Evolutionary conservation across 177 flowering plant genomes (phyloP).

Genomic region (Tripterygium wilfordii): DNA sequence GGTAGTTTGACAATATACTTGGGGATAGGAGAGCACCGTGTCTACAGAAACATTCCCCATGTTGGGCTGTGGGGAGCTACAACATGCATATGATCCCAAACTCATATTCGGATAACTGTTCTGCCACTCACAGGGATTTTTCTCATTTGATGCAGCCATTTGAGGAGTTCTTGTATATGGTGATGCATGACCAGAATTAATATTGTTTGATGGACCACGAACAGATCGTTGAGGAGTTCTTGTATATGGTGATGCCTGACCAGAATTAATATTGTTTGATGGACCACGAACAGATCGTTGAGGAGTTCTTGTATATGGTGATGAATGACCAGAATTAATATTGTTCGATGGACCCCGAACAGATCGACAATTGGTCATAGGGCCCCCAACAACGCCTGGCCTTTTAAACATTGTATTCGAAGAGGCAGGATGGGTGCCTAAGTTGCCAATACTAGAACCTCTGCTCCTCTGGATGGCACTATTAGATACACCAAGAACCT

Average conservation of each 20-base stretch:
- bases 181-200: constrained; percentile 6
- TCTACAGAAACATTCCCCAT: constrained; percentile 5
- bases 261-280: constrained; percentile 9
- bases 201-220: constrained; percentile 13
- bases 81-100: constrained; percentile 9
- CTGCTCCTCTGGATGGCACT: constrained; percentile 14
- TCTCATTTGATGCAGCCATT: constrained; percentile 3
- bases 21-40: constrained; percentile 15
- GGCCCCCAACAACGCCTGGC: constrained; percentile 12
- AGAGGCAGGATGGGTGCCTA: constrained; percentile 17
- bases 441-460: constrained; percentile 11
- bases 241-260: constrained; percentile 6
- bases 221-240: constrained; percentile 11
- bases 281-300: constrained; percentile 13
- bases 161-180: constrained; percentile 6
- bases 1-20: constrained; percentile 14
- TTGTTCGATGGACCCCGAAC: constrained; percentile 12
- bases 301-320: constrained; percentile 9
- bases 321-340: constrained; percentile 2
- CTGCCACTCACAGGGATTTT: constrained; percentile 5
- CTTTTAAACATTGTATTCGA: constrained; percentile 24
- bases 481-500: constrained; percentile 9
- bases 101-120: constrained; percentile 3
- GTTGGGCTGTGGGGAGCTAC: constrained; percentile 12
- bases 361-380: constrained; percentile 9